Conservation (phyloP, 2,329 filamentous ascomycete species). For the Xylariaceae sp. region DNA sequence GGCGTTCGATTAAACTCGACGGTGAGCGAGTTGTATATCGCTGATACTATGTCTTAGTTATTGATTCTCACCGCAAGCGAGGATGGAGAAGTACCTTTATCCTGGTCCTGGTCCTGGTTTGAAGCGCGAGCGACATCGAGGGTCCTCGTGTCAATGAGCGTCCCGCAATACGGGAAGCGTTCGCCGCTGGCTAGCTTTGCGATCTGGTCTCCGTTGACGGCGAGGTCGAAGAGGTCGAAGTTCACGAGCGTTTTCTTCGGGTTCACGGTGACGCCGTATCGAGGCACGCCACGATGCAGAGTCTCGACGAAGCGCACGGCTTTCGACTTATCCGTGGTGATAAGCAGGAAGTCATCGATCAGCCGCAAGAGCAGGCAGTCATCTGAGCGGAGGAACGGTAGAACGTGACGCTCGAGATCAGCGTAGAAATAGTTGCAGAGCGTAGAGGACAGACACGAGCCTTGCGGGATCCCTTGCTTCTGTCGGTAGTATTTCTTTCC, state of each 20-base stretch:
- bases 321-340: conserved; percentile 63
- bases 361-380: conserved; percentile 70
- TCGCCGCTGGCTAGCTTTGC: conserved; percentile 38
- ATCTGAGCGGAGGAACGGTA: conserved; percentile 57
- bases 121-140: conserved; percentile 62
- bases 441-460: conserved; percentile 77
- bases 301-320: conserved; percentile 67
- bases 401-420: conserved; percentile 65
- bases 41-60: conserved; percentile 29
- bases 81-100: conserved; percentile 34
- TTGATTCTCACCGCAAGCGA: too few relatives aligned
- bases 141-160: conserved; percentile 65
- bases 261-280: conserved; percentile 77
- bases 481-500: conserved; percentile 87
- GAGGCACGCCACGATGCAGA: conserved; percentile 73
- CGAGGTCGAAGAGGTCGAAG: conserved; percentile 71
- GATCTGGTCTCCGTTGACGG: conserved; percentile 48
- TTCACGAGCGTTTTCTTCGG: conserved; percentile 76
- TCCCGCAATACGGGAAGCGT: conserved; percentile 86
- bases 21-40: conserved; percentile 66
- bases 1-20: conserved; percentile 68
- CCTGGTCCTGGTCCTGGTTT: conserved; percentile 44
- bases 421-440: conserved; percentile 97
- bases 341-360: conserved; percentile 88
- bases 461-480: conserved; percentile 84